Conservation (phyloP, 108 stramenopile genomes). For the Bacterosira constricta region DNA sequence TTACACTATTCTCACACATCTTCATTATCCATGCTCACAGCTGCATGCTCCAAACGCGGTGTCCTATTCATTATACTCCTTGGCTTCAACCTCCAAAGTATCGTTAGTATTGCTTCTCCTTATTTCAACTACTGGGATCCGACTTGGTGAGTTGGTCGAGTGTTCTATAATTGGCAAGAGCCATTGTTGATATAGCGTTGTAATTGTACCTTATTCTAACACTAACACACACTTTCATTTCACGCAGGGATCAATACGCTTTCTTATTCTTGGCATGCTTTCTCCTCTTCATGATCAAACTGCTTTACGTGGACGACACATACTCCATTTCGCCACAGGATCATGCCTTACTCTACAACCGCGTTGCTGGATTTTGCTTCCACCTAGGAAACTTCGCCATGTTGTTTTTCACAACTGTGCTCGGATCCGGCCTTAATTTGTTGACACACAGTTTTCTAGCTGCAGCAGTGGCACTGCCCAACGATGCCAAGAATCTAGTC, state of each 20-base stretch:
- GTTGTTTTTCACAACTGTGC: constrained; percentile 73
- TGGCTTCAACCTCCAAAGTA: constrained; percentile 79
- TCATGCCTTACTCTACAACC: constrained; percentile 80
- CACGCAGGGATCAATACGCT: constrained; percentile 41
- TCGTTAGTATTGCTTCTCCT: constrained; percentile 74
- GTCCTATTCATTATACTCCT: constrained; percentile 82
- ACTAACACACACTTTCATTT: background rate
- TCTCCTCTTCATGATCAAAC: constrained; percentile 81
- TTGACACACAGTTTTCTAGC: constrained; percentile 83
- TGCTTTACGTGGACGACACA: constrained; percentile 80
- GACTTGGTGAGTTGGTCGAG: constrained; percentile 24
- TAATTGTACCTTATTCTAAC: background rate
- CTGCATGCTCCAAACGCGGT: constrained; percentile 78
- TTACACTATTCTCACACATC: background rate
- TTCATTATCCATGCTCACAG: constrained; percentile 35
- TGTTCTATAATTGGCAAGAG: too few relatives aligned
- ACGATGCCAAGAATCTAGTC: constrained; percentile 71
- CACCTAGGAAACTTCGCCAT: constrained; percentile 74
- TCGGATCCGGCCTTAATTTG: constrained; percentile 80
- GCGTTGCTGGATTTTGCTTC: constrained; percentile 75
- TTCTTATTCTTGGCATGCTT: constrained; percentile 76
- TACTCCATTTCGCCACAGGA: constrained; percentile 63
- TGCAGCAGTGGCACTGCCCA: constrained; percentile 76
- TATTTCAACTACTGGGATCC: constrained; percentile 84
- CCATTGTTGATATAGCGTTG: background rate